phyloP scores from a whole-genome alignment of 768 basidiomycete species.

The Trichaptum fuscoviolaceum region DNA sequence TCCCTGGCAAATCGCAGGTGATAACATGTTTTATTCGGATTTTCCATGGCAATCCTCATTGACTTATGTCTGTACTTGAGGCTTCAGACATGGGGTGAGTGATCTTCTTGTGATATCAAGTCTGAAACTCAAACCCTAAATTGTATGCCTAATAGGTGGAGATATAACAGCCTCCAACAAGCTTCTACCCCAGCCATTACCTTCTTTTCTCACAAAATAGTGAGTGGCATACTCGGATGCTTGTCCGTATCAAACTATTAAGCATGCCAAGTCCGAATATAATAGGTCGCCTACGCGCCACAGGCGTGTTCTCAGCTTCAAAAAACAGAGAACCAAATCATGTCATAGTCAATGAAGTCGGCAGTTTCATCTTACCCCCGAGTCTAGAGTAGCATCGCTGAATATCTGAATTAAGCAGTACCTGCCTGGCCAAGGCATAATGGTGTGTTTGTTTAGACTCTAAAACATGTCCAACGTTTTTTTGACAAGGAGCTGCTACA shows the following conservation, averaged over 20 bases:
- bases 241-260: slow-evolving; percentile 9
- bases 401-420: slow-evolving; percentile 46
- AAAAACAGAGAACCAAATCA: slow-evolving; percentile 78
- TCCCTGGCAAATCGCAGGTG: slow-evolving; percentile 64
- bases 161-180: slow-evolving; percentile 65
- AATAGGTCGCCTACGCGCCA: slow-evolving; percentile 58
- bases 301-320: slow-evolving; percentile 57
- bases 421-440: slow-evolving; percentile 86
- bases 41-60: neutral
- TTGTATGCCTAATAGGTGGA: slow-evolving; percentile 45
- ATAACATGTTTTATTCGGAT: slow-evolving; percentile 21
- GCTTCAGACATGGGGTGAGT: slow-evolving; percentile 67
- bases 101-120: slow-evolving; percentile 4
- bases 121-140: slow-evolving; percentile 11
- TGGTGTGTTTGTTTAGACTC: slow-evolving; percentile 44
- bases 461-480: slow-evolving; percentile 10
- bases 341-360: slow-evolving; percentile 81
- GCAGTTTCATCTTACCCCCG: slow-evolving; percentile 14
- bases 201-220: slow-evolving; percentile 64
- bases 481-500: slow-evolving; percentile 5
- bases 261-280: slow-evolving; percentile 66
- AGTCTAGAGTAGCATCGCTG: slow-evolving; percentile 9
- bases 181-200: slow-evolving; percentile 65
- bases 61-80: slow-evolving; percentile 29
- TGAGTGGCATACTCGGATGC: slow-evolving; percentile 29